Conservation (phyloP, 495 filamentous ascomycete species). For the Astrothelium subdiscretum region DNA sequence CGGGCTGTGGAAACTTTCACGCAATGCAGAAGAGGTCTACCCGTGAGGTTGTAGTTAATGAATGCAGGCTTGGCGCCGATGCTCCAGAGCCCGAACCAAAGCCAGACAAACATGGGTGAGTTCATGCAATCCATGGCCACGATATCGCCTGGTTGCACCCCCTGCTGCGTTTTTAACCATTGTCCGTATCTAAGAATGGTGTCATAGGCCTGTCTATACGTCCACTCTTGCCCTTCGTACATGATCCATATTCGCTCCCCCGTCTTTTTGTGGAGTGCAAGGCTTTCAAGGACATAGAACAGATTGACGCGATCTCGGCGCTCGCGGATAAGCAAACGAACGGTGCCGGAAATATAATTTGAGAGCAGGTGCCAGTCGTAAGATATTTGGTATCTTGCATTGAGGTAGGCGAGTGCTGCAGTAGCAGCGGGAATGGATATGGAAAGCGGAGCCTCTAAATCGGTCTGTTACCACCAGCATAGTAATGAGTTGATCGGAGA, state of each 20-base stretch:
- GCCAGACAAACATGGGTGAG: conserved; percentile 66
- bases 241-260: conserved; percentile 54
- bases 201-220: conserved; percentile 71
- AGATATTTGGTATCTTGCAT: conserved; percentile 55
- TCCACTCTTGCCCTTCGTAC: conserved; percentile 65
- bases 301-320: conserved; percentile 50
- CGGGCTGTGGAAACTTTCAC: conserved; percentile 57
- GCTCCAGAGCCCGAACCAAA: conserved; percentile 79
- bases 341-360: conserved; percentile 33
- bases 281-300: conserved; percentile 70
- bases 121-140: conserved; percentile 89
- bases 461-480: not conserved
- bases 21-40: conserved; percentile 67
- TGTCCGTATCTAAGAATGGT: conserved; percentile 63
- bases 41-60: conserved; percentile 84
- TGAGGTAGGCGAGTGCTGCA: conserved; percentile 66
- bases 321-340: conserved; percentile 33
- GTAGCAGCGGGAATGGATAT: conserved; percentile 49
- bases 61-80: conserved; percentile 85
- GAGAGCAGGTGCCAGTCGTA: conserved; percentile 53
- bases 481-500: not conserved
- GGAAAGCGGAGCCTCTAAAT: conserved; percentile 14
- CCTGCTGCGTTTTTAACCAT: conserved; percentile 64
- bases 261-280: conserved; percentile 46
- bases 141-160: conserved; percentile 63